These are phyloP conservation scores for Pythium aquatile DNA, from an alignment of 352 stramenopile genomes.

Conservation along the genomic window DNA sequence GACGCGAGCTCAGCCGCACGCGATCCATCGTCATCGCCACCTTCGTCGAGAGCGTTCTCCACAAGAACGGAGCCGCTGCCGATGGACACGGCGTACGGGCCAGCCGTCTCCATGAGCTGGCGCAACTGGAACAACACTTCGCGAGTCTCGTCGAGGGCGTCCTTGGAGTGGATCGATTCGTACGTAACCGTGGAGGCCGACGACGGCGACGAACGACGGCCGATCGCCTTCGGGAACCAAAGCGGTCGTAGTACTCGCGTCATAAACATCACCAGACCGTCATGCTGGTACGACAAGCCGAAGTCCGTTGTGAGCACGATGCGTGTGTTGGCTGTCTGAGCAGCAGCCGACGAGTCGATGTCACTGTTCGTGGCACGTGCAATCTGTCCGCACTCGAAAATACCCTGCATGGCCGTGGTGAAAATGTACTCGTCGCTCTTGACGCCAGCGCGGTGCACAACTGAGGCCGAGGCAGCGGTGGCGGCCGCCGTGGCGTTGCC, in stretches of 20 bases:
- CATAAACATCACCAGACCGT: constrained; percentile 80
- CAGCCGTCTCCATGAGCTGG: constrained; percentile 77
- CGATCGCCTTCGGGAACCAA: constrained; percentile 65
- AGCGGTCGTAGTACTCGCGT: constrained; percentile 75
- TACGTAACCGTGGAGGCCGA: constrained; percentile 37
- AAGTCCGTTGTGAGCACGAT: constrained; percentile 87
- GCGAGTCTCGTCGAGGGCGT: constrained; percentile 69
- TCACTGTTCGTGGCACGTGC: constrained; percentile 17
- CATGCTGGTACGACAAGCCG: constrained; percentile 86
- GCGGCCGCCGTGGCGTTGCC: constrained; percentile 34
- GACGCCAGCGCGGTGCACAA: constrained; percentile 45
- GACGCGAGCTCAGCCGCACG: constrained; percentile 63
- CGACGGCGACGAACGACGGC: constrained; percentile 38
- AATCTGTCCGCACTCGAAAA: constrained; percentile 80
- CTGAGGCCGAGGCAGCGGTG: constrained; percentile 34
- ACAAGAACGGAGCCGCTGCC: constrained; percentile 54
- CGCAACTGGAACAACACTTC: constrained; percentile 83
- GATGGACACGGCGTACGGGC: constrained; percentile 76
- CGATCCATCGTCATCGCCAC: constrained; percentile 42
- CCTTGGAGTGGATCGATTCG: constrained; percentile 40
- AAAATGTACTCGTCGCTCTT: constrained; percentile 84
- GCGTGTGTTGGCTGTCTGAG: constrained; percentile 41
- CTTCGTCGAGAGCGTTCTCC: constrained; percentile 52
- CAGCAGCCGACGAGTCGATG: constrained; percentile 29
- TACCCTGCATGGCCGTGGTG: constrained; percentile 69